Evolutionary conservation across 352 stramenopile species (phyloP).

Genomic region (Phytophthora chlamydospora): DNA sequence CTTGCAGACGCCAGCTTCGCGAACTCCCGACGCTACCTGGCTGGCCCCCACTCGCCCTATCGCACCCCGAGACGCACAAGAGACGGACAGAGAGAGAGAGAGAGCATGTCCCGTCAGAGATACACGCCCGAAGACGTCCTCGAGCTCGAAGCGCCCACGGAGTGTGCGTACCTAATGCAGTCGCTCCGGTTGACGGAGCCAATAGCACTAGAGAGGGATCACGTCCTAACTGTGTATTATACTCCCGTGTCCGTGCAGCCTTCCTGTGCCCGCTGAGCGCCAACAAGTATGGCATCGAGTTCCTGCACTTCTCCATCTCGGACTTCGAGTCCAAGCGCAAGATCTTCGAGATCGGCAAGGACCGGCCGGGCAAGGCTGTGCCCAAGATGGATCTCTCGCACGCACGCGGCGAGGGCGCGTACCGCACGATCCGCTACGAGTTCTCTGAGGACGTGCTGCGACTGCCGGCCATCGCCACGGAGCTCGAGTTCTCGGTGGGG

Average conservation of each 20-base stretch:
- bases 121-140: constrained; percentile 87
- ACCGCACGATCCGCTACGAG: constrained; percentile 95
- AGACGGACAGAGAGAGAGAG: constrained; percentile 4
- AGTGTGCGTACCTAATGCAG: constrained; percentile 45
- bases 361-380: constrained; percentile 65
- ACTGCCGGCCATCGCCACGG: constrained; percentile 88
- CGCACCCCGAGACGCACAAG: constrained; percentile 14
- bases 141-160: constrained; percentile 76
- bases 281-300: constrained; percentile 96
- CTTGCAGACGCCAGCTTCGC: constrained; percentile 7
- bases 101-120: constrained; percentile 66
- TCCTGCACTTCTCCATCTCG: constrained; percentile 94
- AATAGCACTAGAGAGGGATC: background rate
- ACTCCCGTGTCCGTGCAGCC: constrained; percentile 36
- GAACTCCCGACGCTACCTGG: background rate
- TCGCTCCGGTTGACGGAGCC: background rate
- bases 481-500: constrained; percentile 94
- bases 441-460: constrained; percentile 94
- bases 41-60: constrained; percentile 18
- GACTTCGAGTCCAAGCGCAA: constrained; percentile 95
- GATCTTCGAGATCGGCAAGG: constrained; percentile 94
- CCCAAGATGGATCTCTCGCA: constrained; percentile 88
- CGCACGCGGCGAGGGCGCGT: constrained; percentile 88
- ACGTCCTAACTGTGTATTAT: constrained; percentile 12
- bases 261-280: constrained; percentile 95